These are phyloP conservation scores for Nemophila menziesii DNA, from an alignment of 257 asterid species.

Conservation along the genomic window DNA sequence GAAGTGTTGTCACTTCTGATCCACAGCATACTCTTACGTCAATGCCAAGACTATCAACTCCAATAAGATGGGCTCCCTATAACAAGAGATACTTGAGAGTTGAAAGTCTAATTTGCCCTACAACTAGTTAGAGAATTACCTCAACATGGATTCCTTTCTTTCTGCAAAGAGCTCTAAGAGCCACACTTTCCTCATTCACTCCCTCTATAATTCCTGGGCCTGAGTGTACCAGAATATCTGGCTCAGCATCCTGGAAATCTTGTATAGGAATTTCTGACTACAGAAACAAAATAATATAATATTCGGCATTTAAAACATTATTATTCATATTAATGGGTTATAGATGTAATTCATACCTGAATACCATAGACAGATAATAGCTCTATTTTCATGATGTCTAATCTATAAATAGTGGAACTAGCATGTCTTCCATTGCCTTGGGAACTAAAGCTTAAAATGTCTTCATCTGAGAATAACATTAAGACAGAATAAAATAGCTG, in stretches of 20 bases:
- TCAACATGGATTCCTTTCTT: slow-evolving; percentile 68
- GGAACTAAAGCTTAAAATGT: slow-evolving; percentile 23
- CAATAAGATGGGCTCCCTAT: slow-evolving; percentile 56
- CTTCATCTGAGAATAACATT: slow-evolving; percentile 39
- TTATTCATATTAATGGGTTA: background rate
- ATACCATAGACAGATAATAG: slow-evolving; percentile 58
- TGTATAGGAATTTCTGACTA: slow-evolving; percentile 48
- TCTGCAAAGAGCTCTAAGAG: slow-evolving; percentile 66
- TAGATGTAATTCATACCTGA: slow-evolving; percentile 41
- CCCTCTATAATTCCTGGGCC: slow-evolving; percentile 41
- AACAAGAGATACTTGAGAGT: background rate
- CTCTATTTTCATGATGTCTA: slow-evolving; percentile 55
- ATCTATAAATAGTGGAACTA: slow-evolving; percentile 55
- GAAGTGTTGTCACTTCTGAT: slow-evolving; percentile 60
- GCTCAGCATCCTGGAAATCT: slow-evolving; percentile 70
- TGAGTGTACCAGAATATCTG: slow-evolving; percentile 65
- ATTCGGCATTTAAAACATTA: background rate
- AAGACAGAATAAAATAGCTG: slow-evolving; percentile 13
- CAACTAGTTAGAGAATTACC: slow-evolving; percentile 27
- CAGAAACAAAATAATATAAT: slow-evolving; percentile 4
- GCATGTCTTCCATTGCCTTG: slow-evolving; percentile 24
- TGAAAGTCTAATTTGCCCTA: background rate
- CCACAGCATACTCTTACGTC: slow-evolving; percentile 61
- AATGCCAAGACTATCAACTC: slow-evolving; percentile 75
- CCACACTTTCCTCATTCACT: slow-evolving; percentile 31